Conservation (phyloP, 352 stramenopile species). For the Thalassiosira hispida region DNA sequence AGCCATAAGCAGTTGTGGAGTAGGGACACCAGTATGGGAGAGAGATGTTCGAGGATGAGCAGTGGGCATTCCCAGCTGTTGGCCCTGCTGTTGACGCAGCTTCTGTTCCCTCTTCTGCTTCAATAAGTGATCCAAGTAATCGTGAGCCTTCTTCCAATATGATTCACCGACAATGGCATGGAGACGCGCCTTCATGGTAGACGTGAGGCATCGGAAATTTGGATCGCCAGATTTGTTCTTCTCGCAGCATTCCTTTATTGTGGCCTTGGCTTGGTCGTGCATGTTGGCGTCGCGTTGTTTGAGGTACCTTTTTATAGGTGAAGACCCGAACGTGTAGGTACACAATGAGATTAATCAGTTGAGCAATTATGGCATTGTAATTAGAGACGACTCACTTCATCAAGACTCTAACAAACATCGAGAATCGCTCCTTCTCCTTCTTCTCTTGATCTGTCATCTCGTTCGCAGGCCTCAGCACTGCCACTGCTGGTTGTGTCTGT, state of each 20-base stretch:
- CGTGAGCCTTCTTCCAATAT: conserved; percentile 78
- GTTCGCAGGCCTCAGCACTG: no score
- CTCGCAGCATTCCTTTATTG: conserved; percentile 82
- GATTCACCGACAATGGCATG: conserved; percentile 65
- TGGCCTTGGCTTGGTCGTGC: conserved; percentile 65
- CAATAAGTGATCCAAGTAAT: conserved; percentile 72
- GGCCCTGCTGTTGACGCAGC: neutral
- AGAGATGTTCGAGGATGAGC: neutral
- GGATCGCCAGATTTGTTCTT: conserved; percentile 75
- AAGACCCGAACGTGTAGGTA: no score
- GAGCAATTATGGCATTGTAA: no score
- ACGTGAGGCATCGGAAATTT: conserved; percentile 73
- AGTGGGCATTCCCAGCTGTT: conserved; percentile 15
- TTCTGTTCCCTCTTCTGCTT: conserved; percentile 31
- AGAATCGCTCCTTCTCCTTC: conserved; percentile 77
- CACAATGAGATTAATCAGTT: no score
- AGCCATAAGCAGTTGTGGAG: neutral
- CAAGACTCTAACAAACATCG: conserved; percentile 80
- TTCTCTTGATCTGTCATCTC: conserved; percentile 50
- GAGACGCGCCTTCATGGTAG: conserved; percentile 70
- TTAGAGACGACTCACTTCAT: conserved; percentile 80
- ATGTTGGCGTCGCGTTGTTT: conserved; percentile 74
- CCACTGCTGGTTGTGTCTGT: no score
- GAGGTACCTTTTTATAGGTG: conserved; percentile 74
- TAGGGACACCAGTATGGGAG: neutral